Base-by-base conservation (phyloP, 768 basidiomycete species). In the Collybia sordida region DNA sequence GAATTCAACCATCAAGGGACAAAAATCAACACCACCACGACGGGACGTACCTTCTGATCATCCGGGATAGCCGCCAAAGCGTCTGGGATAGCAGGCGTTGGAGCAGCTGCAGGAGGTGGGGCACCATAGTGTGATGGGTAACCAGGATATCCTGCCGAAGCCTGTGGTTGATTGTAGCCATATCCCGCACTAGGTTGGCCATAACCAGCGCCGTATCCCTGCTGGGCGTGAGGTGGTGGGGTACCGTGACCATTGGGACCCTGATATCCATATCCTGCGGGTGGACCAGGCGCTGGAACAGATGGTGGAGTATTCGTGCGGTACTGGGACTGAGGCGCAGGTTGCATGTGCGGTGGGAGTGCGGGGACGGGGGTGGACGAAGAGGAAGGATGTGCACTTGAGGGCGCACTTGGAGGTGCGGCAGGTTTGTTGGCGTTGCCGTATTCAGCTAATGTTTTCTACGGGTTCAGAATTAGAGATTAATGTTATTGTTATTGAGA, bases 391-490 rank as follows among this genome's bases (percentile, higher is more conserved):
- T 67, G 61, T 47, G 53, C 25, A 43, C 56, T 47, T 51, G 65
- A 58, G 34, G 64, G 40, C 15, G 71, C 41, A 19, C 46, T 35
- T n/a, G 42, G 39, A 12, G 44, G 28, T 28, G 65, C 51, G 24
- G 65, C 59, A 48, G 57, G 51, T 28, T 50, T 47, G 54, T 52
- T 31, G 59, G 45, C 49, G 60, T 61, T 44, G 62, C 47, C 74
- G 50, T 73, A 86, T 11, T 82, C 72, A 15, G 85, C 78, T 18
- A 88, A 63, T 4, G 79, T 87, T 83, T 82, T 85, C 87, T 80
- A 43, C 15, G 24, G 18, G 25, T 11, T 31, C 31, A 7, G 3
- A 31, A 12, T 31, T n/a, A n/a, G n/a, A n/a, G n/a, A 14, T 31
- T 31, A 12, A 12, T 31, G n/a, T n/a, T 47, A 25, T 14, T 9